A percentile compares a stretch with the other conserved stretches of the same genome.
These are phyloP conservation scores for Coemansia umbellata DNA, from an alignment of 192 early-diverging fungal genomes.

Conservation along the genomic window DNA sequence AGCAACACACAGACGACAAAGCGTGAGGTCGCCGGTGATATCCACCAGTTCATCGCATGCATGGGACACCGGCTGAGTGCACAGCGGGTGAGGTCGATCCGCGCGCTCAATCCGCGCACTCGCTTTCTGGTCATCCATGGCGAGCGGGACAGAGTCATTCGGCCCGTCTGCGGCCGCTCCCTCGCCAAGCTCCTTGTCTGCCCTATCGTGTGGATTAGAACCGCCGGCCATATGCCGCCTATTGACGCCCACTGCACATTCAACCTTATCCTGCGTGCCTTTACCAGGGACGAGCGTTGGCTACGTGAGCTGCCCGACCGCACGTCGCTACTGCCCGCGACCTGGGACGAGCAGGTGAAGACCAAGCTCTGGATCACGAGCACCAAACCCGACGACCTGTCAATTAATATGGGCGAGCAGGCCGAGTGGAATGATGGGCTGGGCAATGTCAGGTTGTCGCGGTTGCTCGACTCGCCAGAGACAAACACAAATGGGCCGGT, in stretches of 20 bases:
- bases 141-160: slow-evolving; percentile 44
- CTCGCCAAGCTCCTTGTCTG: slow-evolving; percentile 38
- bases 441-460: not conserved
- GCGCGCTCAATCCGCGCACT: slow-evolving; percentile 12
- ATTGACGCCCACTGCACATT: slow-evolving; percentile 49
- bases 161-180: slow-evolving; percentile 35
- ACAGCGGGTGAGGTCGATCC: slow-evolving; percentile 21
- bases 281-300: slow-evolving; percentile 32
- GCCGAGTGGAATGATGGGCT: not conserved
- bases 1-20: not conserved
- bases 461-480: not conserved
- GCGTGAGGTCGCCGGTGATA: slow-evolving; percentile 27
- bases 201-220: slow-evolving; percentile 29
- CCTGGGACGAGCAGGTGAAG: slow-evolving; percentile 34
- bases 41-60: slow-evolving; percentile 50
- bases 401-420: not conserved
- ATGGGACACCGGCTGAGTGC: slow-evolving; percentile 38
- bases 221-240: slow-evolving; percentile 46
- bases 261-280: slow-evolving; percentile 36
- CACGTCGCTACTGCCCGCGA: slow-evolving; percentile 9
- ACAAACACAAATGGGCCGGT: too few relatives aligned
- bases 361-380: slow-evolving; percentile 17
- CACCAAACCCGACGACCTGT: not conserved
- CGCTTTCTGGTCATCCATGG: slow-evolving; percentile 50
- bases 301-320: slow-evolving; percentile 19